Conservation (phyloP, 805 yeast genomes). For the Teunomyces stri region DNA sequence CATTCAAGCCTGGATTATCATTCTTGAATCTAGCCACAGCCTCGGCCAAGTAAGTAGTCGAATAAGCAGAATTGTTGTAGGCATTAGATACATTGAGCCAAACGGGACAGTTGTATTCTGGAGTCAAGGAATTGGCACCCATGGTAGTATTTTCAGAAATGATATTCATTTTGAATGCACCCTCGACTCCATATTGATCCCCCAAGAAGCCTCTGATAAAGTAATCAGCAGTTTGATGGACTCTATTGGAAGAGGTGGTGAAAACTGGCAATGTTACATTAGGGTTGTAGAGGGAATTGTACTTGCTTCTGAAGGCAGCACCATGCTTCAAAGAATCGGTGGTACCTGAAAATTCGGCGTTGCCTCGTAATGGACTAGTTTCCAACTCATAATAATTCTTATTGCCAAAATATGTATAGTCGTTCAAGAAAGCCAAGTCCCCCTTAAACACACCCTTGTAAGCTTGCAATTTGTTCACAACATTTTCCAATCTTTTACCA, state of each 20-base stretch:
- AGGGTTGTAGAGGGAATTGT: constrained; percentile 43
- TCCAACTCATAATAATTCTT: constrained; percentile 46
- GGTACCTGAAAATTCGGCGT: constrained; percentile 52
- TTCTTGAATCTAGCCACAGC: constrained; percentile 57
- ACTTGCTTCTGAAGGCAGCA: constrained; percentile 43
- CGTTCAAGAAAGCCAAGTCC: constrained; percentile 52
- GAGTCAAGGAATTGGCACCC: constrained; percentile 63
- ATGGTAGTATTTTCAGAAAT: constrained; percentile 45
- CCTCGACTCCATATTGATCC: constrained; percentile 29
- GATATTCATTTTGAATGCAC: constrained; percentile 32
- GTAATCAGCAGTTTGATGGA: constrained; percentile 51
- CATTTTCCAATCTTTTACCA: constrained; percentile 27
- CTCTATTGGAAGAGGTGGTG: constrained; percentile 53
- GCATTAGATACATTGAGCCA: background rate
- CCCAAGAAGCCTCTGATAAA: constrained; percentile 63
- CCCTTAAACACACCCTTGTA: constrained; percentile 39
- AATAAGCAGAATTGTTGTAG: constrained; percentile 17
- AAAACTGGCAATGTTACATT: constrained; percentile 47
- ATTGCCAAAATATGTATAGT: constrained; percentile 50
- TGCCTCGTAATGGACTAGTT: constrained; percentile 43
- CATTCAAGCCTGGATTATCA: constrained; percentile 51
- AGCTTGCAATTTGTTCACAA: constrained; percentile 23
- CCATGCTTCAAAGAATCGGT: constrained; percentile 51
- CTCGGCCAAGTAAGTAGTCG: constrained; percentile 42
- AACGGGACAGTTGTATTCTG: constrained; percentile 43